Conservation (phyloP, 2,329 filamentous ascomycete species). For the Aspergillus caelatus region DNA sequence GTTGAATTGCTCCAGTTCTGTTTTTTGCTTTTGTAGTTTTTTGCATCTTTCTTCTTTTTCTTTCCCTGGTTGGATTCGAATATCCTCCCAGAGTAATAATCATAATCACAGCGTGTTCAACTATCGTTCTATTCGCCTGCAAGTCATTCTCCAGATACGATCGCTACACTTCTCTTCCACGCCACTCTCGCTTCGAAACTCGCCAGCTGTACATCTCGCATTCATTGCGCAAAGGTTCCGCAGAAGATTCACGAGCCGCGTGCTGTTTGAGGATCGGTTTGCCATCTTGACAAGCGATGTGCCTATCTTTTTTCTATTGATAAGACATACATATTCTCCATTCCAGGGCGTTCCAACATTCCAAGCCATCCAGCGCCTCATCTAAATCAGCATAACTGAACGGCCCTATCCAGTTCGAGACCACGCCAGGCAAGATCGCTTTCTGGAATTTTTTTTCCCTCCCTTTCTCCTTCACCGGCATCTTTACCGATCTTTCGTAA, state of each 20-base stretch:
- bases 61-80: not conserved
- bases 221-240: conserved; percentile 1
- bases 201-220: conserved; percentile 1
- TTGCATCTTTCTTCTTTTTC: not conserved
- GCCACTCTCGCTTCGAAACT: conserved; percentile 13
- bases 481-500: not conserved
- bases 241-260: not conserved
- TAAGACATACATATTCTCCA: conserved; percentile 15
- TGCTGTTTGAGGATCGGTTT: not conserved
- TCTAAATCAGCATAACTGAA: not conserved
- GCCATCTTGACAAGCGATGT: conserved; percentile 16
- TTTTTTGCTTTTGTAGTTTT: not conserved
- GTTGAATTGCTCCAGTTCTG: not conserved
- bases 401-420: not conserved
- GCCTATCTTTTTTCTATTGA: conserved; percentile 10
- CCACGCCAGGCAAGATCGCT: not conserved
- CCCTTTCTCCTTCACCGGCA: not conserved
- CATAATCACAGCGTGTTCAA: not conserved
- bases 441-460: not conserved
- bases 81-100: conserved; percentile 1
- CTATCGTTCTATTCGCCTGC: not conserved
- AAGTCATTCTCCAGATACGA: not conserved
- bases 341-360: conserved; percentile 17
- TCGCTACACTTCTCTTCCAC: conserved; percentile 3
- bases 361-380: conserved; percentile 7